Evolutionary conservation across 768 basidiomycete genomes (phyloP).

Genomic region (Phaeotremella fagi): DNA sequence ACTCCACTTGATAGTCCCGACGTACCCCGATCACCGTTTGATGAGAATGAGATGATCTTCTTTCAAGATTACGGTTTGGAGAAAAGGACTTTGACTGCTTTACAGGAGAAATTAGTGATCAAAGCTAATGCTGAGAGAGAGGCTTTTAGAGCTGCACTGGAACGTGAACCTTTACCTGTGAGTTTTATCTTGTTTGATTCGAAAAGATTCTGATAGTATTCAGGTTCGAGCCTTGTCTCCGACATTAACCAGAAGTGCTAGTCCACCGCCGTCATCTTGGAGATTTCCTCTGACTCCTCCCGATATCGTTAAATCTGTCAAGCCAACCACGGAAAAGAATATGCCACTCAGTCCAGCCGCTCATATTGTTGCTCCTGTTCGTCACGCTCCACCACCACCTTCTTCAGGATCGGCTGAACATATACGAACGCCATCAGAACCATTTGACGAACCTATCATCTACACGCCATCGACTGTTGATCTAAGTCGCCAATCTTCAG

Average conservation of each 20-base stretch:
- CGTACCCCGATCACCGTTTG: no score
- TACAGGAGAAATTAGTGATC: conserved; percentile 31
- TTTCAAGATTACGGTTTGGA: conserved; percentile 22
- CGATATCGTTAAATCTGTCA: not conserved
- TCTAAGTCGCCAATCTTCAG: conserved; percentile 4
- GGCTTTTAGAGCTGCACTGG: conserved; percentile 14
- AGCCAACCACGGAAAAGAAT: not conserved
- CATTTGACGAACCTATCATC: conserved; percentile 11
- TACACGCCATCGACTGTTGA: conserved; percentile 6
- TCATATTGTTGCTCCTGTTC: not conserved
- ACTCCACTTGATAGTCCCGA: no score
- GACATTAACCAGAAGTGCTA: not conserved
- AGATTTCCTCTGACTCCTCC: conserved; percentile 4
- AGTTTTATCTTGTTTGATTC: not conserved
- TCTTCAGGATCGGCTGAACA: not conserved
- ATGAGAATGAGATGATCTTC: conserved; percentile 5
- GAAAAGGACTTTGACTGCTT: conserved; percentile 16
- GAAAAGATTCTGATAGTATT: not conserved
- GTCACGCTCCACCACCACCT: not conserved
- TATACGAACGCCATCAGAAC: conserved; percentile 4
- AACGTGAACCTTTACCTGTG: conserved; percentile 13
- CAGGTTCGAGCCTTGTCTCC: conserved; percentile 9
- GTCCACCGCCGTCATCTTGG: conserved; percentile 13
- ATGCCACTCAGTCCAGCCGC: not conserved
- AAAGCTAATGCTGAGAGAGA: conserved; percentile 33